Conservation (phyloP, 2,329 filamentous ascomycete species). For the Trichoderma koningiopsis region DNA sequence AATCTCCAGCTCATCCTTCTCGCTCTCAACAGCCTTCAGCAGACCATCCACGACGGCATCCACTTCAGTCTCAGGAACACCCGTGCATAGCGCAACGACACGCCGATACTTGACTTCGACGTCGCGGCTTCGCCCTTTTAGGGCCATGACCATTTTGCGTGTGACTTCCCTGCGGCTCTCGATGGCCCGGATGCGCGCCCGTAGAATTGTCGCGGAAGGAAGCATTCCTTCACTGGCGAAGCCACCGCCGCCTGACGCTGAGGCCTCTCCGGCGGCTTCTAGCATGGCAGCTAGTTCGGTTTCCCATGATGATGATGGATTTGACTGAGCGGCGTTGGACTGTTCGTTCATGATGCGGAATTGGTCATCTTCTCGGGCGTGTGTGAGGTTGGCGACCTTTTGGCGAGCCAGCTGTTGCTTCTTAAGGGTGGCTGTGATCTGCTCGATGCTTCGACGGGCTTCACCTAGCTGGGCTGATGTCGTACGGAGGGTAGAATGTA, state of each 20-base stretch:
- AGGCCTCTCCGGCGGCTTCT: constrained; percentile 45
- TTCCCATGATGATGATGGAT: constrained; percentile 55
- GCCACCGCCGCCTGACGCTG: constrained; percentile 38
- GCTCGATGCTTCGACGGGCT: constrained; percentile 72
- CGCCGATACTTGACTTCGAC: constrained; percentile 85
- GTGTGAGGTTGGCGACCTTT: constrained; percentile 76
- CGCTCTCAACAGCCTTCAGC: constrained; percentile 86
- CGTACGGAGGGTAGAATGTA: constrained; percentile 79
- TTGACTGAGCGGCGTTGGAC: constrained; percentile 45
- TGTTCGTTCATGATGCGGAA: constrained; percentile 49
- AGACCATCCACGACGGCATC: constrained; percentile 79
- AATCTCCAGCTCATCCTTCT: constrained; percentile 74
- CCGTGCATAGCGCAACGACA: constrained; percentile 85
- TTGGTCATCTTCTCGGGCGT: constrained; percentile 72
- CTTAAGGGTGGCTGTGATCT: constrained; percentile 65
- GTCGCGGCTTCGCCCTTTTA: constrained; percentile 80
- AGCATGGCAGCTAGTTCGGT: constrained; percentile 54
- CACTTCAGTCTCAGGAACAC: constrained; percentile 74
- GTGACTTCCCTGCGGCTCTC: constrained; percentile 68
- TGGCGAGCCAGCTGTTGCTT: constrained; percentile 67
- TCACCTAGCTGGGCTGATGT: constrained; percentile 78
- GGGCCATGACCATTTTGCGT: constrained; percentile 64
- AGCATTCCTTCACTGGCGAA: constrained; percentile 49
- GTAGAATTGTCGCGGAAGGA: constrained; percentile 63
- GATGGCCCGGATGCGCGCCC: constrained; percentile 71